Conservation (phyloP, 2,329 filamentous ascomycete species). For the Chrysoporthe puriensis region DNA sequence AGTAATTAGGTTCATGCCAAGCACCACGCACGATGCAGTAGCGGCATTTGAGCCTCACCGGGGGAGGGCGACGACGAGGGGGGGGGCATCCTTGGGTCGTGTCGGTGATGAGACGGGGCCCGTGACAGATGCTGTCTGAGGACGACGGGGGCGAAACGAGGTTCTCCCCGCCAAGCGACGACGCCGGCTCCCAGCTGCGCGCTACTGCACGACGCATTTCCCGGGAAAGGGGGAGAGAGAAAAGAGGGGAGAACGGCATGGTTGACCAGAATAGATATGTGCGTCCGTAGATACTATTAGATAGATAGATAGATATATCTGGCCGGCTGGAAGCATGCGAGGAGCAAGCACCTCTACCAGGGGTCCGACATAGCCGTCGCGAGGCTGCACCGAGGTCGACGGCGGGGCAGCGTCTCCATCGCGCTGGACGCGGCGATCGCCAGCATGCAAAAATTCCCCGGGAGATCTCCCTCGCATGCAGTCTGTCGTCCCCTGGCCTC, state of each 20-base stretch:
- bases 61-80: background rate
- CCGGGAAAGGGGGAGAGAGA: too few relatives aligned
- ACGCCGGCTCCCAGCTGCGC: too few relatives aligned
- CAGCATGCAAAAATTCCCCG: background rate
- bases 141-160: constrained; percentile 22
- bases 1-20: constrained; percentile 14
- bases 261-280: background rate
- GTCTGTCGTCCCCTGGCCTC: background rate
- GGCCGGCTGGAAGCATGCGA: too few relatives aligned
- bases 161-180: background rate
- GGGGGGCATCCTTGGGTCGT: background rate
- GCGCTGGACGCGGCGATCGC: background rate
- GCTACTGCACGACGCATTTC: too few relatives aligned
- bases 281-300: too few relatives aligned
- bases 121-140: constrained; percentile 29
- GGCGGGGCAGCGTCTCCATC: background rate
- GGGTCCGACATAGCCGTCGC: too few relatives aligned
- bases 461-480: constrained; percentile 1
- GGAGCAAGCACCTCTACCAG: too few relatives aligned
- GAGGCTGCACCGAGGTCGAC: too few relatives aligned
- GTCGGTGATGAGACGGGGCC: constrained; percentile 26
- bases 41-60: constrained; percentile 18
- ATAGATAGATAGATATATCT: too few relatives aligned
- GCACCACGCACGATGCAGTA: background rate
- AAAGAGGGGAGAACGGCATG: background rate